Percentiles rank a stretch among this genome's conserved stretches.
These are phyloP conservation scores for Silene noctiflora DNA, from an alignment of 179 eudicot species.

Conservation along the genomic window DNA sequence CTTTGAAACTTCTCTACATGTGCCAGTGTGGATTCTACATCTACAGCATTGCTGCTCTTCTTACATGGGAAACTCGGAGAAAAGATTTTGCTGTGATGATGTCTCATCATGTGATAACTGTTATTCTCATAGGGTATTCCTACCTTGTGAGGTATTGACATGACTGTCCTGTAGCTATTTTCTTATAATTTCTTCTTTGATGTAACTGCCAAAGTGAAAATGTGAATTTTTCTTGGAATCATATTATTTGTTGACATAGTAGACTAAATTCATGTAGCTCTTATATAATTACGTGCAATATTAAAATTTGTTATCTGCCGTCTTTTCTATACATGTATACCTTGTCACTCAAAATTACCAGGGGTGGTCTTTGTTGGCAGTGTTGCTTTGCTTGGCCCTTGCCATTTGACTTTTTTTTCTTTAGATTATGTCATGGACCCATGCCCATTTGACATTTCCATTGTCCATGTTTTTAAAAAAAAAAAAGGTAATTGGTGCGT, in stretches of 20 bases:
- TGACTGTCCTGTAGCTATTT: constrained; percentile 4
- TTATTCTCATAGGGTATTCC: constrained; percentile 68
- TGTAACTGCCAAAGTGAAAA: not conserved
- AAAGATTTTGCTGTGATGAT: constrained; percentile 95
- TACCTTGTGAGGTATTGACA: constrained; percentile 64
- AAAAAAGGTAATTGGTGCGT: not conserved
- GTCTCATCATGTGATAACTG: constrained; percentile 94
- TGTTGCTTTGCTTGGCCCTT: not conserved
- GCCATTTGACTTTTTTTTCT: not conserved
- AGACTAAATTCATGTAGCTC: not conserved
- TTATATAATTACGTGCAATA: not conserved
- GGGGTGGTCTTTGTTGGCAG: constrained; percentile 2
- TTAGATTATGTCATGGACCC: not conserved
- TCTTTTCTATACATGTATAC: not conserved
- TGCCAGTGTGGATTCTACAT: constrained; percentile 91
- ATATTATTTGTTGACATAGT: not conserved
- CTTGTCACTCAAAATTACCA: not conserved
- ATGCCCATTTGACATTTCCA: not conserved
- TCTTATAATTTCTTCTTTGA: not conserved
- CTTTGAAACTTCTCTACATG: constrained; percentile 78
- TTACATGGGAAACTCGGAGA: constrained; percentile 92
- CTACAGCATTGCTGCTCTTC: constrained; percentile 86
- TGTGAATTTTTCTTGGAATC: constrained; percentile 5
- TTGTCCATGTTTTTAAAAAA: not conserved
- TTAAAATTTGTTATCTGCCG: not conserved